phyloP scores from a whole-genome alignment of 108 stramenopile species.

The Mediolabrus comicus region DNA sequence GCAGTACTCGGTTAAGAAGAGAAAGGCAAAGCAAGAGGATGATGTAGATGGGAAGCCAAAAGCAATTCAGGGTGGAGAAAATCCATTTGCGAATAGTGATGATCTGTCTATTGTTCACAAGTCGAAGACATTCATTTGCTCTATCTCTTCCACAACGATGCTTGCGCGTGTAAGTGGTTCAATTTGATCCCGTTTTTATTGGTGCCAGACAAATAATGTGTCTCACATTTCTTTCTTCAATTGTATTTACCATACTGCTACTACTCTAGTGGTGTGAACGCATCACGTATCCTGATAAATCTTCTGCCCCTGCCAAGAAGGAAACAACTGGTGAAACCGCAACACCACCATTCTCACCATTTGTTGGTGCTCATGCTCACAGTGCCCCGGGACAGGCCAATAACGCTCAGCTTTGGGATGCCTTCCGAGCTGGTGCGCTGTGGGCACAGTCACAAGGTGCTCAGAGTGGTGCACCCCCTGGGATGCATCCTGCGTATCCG shows the following conservation, averaged over 20 bases:
- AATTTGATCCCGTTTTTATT: not conserved
- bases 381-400: not conserved
- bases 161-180: conserved; percentile 25
- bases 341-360: not conserved
- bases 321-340: not conserved
- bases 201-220: not conserved
- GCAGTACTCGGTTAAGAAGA: not conserved
- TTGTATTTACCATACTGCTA: not conserved
- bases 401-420: conserved; percentile 14
- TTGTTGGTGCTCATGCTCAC: not conserved
- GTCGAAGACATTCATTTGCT: conserved; percentile 31
- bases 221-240: not conserved
- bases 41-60: conserved; percentile 5
- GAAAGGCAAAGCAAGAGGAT: conserved; percentile 8
- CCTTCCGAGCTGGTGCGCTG: conserved; percentile 15
- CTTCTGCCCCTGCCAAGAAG: not conserved
- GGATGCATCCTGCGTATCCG: not conserved
- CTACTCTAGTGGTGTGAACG: conserved; percentile 37
- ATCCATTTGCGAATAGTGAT: conserved; percentile 5
- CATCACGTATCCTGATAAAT: conserved; percentile 18
- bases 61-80: not conserved
- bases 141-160: conserved; percentile 26
- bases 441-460: conserved; percentile 14
- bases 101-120: conserved; percentile 26
- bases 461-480: not conserved